Conservation (phyloP, 768 basidiomycete species). For the Chalciporus piperatus region DNA sequence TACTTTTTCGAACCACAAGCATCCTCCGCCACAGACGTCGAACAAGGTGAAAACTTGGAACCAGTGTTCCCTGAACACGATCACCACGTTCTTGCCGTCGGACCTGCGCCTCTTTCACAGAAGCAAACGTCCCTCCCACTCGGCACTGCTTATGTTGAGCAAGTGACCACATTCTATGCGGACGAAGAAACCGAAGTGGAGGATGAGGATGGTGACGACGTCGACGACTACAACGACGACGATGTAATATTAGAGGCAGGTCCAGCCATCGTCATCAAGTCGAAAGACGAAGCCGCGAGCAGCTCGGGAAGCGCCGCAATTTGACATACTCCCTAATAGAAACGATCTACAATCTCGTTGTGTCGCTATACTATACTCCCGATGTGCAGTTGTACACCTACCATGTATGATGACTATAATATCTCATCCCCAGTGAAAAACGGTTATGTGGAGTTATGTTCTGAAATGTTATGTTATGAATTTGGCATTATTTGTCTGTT, state of each 20-base stretch:
- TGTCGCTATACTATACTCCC: slow-evolving; percentile 12
- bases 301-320: slow-evolving; percentile 23
- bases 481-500: too few species aligned
- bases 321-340: slow-evolving; percentile 17
- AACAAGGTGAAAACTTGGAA: slow-evolving; percentile 34
- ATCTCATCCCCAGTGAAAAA: too few species aligned
- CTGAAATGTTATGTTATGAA: too few species aligned
- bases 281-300: slow-evolving; percentile 15
- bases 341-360: slow-evolving; percentile 3
- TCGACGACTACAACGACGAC: slow-evolving; percentile 58
- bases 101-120: slow-evolving; percentile 44
- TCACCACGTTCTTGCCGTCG: slow-evolving; percentile 53
- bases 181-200: slow-evolving; percentile 52
- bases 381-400: not conserved
- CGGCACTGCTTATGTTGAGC: slow-evolving; percentile 32
- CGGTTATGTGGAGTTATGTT: too few species aligned
- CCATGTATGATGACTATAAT: not conserved
- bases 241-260: slow-evolving; percentile 77
- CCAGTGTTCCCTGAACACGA: slow-evolving; percentile 32
- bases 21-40: slow-evolving; percentile 35
- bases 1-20: slow-evolving; percentile 76
- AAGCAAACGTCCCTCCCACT: slow-evolving; percentile 39
- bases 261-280: slow-evolving; percentile 53
- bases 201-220: slow-evolving; percentile 64
- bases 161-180: slow-evolving; percentile 38